Base-by-base conservation (phyloP, 2,329 filamentous ascomycete genomes). In the Cryphonectria parasitica region DNA sequence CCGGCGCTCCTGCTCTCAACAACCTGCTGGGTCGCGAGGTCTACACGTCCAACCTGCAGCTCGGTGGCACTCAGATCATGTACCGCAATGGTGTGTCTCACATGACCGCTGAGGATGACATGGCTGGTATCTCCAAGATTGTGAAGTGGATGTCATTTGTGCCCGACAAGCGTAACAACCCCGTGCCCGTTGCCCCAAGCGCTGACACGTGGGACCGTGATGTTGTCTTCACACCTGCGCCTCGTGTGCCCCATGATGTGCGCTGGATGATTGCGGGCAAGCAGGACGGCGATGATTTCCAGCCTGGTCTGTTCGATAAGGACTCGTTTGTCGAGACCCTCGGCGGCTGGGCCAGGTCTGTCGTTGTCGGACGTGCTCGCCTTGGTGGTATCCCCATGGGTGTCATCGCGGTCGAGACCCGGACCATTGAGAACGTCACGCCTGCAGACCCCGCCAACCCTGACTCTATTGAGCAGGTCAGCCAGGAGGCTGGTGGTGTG, bases 61-160 rank as follows among this genome's bases (percentile, higher is more conserved):
- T 99, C 75, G 96, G 96, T 90, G 96, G 96, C 77, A 99, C 96
- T n/a, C 96, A 99, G 84, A 99, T 99, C 88, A 99, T 99, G 96
- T 98, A 99, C 90, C 95, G 93, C 85, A 99, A 99, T 81, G 96
- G 96, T 89, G 96, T 99, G 58, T 98, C 96, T 31, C 96, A 99
- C 86, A 95, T 98, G 93, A 98, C 95, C 75, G 96, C 96, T 78
- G 92, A 92, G 76, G 95, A 99, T 78, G 96, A 99, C 84, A 98
- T 99, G 77, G 95, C 95, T 78, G 96, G 96, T 89, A 93, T 99
- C 31, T 94, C 93, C 78, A 97, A 97, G 88, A 98, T 99, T 79
- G 94, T 98, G 65, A 92, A 97, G 80, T 99, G 96, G 96, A 90
- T 99, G 87, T 96, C 95, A 2, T 99, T 94, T 78, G 92, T 99